phyloP scores from a whole-genome alignment of 805 yeast species.

The Schwanniomyces pseudopolymorphus region DNA sequence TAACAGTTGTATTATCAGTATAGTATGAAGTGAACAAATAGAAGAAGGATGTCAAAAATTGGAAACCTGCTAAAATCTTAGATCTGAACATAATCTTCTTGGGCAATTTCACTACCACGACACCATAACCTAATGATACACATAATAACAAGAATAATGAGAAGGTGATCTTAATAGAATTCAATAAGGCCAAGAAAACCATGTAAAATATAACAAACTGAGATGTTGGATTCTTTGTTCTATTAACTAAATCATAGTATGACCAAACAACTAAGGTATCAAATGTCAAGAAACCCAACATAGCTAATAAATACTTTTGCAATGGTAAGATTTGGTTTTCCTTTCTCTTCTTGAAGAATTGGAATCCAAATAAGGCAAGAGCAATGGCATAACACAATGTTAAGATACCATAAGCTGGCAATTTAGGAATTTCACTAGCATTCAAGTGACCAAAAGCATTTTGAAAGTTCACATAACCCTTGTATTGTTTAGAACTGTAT shows the following conservation, averaged over 20 bases:
- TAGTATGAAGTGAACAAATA: constrained; percentile 37
- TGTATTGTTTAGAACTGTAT: constrained; percentile 50
- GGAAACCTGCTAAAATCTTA: constrained; percentile 41
- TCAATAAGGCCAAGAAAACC: constrained; percentile 73
- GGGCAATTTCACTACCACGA: constrained; percentile 83
- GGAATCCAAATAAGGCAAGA: constrained; percentile 79
- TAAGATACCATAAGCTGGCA: constrained; percentile 83
- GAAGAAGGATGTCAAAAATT: constrained; percentile 34
- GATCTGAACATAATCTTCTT: constrained; percentile 65
- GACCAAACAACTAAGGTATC: constrained; percentile 92
- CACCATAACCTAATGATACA: constrained; percentile 91
- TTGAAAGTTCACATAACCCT: constrained; percentile 76
- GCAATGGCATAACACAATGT: constrained; percentile 82
- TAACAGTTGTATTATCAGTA: constrained; percentile 22
- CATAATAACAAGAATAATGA: constrained; percentile 84
- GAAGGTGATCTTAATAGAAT: constrained; percentile 79
- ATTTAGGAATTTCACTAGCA: constrained; percentile 87
- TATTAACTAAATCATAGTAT: constrained; percentile 79
- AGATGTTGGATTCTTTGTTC: constrained; percentile 43
- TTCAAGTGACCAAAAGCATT: constrained; percentile 89
- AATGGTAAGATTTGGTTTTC: constrained; percentile 79
- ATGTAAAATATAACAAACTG: constrained; percentile 69
- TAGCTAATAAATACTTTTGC: constrained; percentile 86
- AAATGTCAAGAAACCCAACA: constrained; percentile 75
- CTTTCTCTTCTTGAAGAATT: constrained; percentile 75